A percentile compares a stretch with the other conserved stretches of the same genome.
phyloP scores from a whole-genome alignment of 176 grass and related monocot species.

The Urochloa ruziziensis region DNA sequence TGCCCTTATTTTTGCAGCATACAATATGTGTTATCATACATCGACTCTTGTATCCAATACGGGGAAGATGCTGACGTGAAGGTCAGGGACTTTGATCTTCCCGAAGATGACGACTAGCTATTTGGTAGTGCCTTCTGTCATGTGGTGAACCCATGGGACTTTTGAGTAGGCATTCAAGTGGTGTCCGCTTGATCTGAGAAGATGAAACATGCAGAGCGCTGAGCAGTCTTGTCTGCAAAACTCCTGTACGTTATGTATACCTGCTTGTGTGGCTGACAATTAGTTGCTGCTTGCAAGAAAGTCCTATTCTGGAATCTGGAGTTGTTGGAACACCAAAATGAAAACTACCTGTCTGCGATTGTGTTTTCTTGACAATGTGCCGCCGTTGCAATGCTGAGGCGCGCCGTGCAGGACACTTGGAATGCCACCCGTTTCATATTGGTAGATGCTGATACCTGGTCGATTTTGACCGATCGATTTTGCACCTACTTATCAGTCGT shows the following conservation, averaged over 20 bases:
- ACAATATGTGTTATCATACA: slow-evolving; percentile 74
- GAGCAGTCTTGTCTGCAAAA: background rate
- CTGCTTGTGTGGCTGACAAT: background rate
- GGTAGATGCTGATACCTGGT: too few relatives aligned
- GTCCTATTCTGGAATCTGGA: background rate
- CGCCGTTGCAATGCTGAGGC: background rate
- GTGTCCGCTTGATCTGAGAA: background rate
- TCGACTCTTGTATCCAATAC: slow-evolving; percentile 85
- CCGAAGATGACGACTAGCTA: slow-evolving; percentile 53
- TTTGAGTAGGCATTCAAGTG: background rate
- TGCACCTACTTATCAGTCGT: too few relatives aligned
- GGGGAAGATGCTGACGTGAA: slow-evolving; percentile 92
- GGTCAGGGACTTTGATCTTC: slow-evolving; percentile 67
- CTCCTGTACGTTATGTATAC: background rate
- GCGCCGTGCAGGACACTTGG: too few relatives aligned
- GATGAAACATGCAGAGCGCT: background rate
- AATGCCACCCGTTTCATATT: too few relatives aligned
- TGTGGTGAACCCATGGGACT: background rate
- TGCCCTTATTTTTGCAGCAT: slow-evolving; percentile 47
- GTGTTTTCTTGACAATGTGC: background rate
- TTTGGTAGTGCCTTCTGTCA: background rate
- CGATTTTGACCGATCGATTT: too few relatives aligned
- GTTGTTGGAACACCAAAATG: background rate
- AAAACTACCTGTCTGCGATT: background rate
- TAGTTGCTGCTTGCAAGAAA: background rate